Percentiles rank a stretch among this genome's conserved stretches.
Conservation (phyloP, 1,284 basidiomycete genomes). For the Leccinum pachyderme region DNA sequence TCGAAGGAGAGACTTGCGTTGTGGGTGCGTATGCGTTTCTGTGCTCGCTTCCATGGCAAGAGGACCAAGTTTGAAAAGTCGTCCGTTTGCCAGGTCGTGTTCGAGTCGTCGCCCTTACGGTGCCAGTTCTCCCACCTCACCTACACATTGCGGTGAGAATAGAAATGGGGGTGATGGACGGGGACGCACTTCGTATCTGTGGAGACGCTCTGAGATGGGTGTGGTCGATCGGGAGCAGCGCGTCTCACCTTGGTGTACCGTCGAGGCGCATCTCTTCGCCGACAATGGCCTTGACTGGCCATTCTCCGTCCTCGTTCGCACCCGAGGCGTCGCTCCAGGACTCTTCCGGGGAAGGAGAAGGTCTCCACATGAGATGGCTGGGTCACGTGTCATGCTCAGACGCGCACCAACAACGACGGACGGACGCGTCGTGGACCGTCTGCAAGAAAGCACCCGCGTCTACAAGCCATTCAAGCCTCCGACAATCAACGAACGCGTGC, state of each 20-base stretch:
- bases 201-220: conserved; percentile 6
- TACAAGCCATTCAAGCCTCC: conserved; percentile 84
- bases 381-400: conserved; percentile 54
- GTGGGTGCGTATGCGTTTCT: conserved; percentile 12
- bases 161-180: background rate
- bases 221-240: background rate
- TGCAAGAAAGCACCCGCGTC: conserved; percentile 67
- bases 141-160: conserved; percentile 26
- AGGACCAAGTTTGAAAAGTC: conserved; percentile 23
- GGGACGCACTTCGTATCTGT: conserved; percentile 36
- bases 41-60: conserved; percentile 29
- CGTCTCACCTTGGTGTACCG: conserved; percentile 31
- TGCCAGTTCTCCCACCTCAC: conserved; percentile 41
- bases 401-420: conserved; percentile 68
- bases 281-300: conserved; percentile 38
- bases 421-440: conserved; percentile 61
- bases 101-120: conserved; percentile 36
- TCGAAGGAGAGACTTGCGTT: conserved; percentile 22
- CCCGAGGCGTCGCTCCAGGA: conserved; percentile 34
- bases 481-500: conserved; percentile 52
- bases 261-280: conserved; percentile 39
- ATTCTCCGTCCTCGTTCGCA: conserved; percentile 32
- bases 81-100: conserved; percentile 41
- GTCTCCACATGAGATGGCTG: conserved; percentile 26
- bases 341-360: conserved; percentile 35